These are phyloP conservation scores for Medicago lupulina DNA, from an alignment of 306 rosid species.

Conservation along the genomic window DNA sequence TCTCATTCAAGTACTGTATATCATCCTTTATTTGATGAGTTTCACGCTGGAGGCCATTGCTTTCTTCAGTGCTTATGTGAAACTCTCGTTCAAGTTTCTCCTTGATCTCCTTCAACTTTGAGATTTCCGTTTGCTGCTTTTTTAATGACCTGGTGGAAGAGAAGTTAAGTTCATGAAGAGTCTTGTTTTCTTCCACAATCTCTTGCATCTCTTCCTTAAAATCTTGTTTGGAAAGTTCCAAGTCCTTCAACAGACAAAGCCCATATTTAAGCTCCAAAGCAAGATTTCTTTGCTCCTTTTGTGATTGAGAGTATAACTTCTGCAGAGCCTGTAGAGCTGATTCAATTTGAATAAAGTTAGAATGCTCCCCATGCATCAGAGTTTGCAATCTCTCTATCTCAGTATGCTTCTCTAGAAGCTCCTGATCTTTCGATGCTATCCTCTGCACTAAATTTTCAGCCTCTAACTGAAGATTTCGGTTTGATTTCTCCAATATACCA, in stretches of 20 bases:
- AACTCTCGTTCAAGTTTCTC: conserved; percentile 82
- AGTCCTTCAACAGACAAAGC: conserved; percentile 73
- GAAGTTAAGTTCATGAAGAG: conserved; percentile 58
- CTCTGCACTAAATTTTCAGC: conserved; percentile 71
- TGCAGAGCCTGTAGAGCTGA: conserved; percentile 72
- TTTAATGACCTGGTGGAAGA: conserved; percentile 58
- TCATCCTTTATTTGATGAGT: conserved; percentile 66
- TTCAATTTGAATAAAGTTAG: conserved; percentile 76
- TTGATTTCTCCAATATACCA: conserved; percentile 43
- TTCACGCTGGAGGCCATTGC: conserved; percentile 64
- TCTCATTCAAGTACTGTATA: conserved; percentile 60
- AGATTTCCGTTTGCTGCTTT: conserved; percentile 72
- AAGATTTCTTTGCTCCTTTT: conserved; percentile 82
- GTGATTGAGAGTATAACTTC: conserved; percentile 72
- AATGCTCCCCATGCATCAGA: conserved; percentile 76
- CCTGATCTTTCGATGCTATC: conserved; percentile 77
- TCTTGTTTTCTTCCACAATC: conserved; percentile 68
- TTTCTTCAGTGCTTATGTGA: conserved; percentile 59
- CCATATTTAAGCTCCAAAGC: conserved; percentile 79
- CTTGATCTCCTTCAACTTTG: conserved; percentile 80
- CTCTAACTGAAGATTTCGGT: conserved; percentile 64
- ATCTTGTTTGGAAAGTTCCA: conserved; percentile 67
- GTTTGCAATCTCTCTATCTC: conserved; percentile 76
- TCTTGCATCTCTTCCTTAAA: conserved; percentile 66
- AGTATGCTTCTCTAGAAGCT: conserved; percentile 69